These are phyloP conservation scores for Simmondsia chinensis DNA, from an alignment of 148 eudicot genomes.

Conservation along the genomic window DNA sequence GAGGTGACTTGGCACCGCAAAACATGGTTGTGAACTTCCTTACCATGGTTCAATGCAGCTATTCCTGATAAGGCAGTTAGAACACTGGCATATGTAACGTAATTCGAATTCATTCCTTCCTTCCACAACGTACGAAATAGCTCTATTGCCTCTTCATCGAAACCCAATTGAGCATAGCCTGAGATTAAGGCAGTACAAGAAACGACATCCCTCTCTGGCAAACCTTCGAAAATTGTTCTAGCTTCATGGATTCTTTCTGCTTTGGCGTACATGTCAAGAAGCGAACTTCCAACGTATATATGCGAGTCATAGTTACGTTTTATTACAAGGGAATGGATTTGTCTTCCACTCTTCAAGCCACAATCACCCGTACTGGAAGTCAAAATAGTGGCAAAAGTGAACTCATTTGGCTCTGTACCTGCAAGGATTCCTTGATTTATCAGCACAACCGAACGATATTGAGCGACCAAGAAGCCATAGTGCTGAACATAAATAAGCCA, in stretches of 20 bases:
- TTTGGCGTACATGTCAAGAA: conserved; percentile 92
- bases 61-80: conserved; percentile 79
- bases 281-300: conserved; percentile 82
- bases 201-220: conserved; percentile 73
- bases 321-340: conserved; percentile 57
- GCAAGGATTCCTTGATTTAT: conserved; percentile 15
- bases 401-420: conserved; percentile 81
- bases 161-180: conserved; percentile 80
- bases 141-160: conserved; percentile 63
- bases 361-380: conserved; percentile 48
- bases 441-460: conserved; percentile 2
- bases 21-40: conserved; percentile 68
- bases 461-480: background rate
- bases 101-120: conserved; percentile 61
- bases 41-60: conserved; percentile 70
- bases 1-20: conserved; percentile 41
- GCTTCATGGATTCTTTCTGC: conserved; percentile 67
- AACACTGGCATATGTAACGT: conserved; percentile 74
- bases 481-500: too few species aligned
- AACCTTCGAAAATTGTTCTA: conserved; percentile 41
- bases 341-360: conserved; percentile 47
- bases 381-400: conserved; percentile 72
- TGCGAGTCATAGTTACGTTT: conserved; percentile 51
- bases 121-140: conserved; percentile 46
- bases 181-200: conserved; percentile 89